Conservation (phyloP, 176 grass and related monocot species). For the Ananas comosus region DNA sequence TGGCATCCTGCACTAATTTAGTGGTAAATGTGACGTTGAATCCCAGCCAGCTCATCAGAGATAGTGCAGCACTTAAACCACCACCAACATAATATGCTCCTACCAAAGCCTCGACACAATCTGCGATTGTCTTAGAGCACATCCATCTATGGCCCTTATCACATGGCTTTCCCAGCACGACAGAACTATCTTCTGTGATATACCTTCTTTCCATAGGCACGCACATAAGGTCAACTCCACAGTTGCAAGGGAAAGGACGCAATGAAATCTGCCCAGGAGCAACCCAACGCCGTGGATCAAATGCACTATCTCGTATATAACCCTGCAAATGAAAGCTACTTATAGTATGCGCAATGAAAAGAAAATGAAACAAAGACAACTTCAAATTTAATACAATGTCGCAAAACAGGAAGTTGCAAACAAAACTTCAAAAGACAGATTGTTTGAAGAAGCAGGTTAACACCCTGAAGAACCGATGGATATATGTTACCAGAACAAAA, state of each 20-base stretch:
- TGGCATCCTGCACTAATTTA: conserved; percentile 34
- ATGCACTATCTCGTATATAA: conserved; percentile 6
- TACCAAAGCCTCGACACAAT: conserved; percentile 2
- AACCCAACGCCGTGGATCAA: conserved; percentile 1
- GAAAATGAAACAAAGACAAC: not conserved
- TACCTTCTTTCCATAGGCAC: conserved; percentile 34
- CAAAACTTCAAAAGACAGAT: not conserved
- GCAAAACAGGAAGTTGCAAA: not conserved
- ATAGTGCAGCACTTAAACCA: not conserved
- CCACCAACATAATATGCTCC: conserved; percentile 8
- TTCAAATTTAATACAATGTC: not conserved
- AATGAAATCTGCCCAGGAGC: conserved; percentile 11
- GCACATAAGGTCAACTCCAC: conserved; percentile 23
- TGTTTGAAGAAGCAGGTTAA: not conserved
- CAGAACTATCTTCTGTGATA: conserved; percentile 1
- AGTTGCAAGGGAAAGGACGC: not conserved
- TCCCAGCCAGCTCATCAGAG: conserved; percentile 8
- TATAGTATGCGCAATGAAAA: not conserved
- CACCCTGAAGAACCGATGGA: not conserved
- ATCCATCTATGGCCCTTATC: conserved; percentile 7
- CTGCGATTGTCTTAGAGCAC: conserved; percentile 8
- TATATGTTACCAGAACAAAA: not conserved
- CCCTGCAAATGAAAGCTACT: not conserved
- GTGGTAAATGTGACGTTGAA: conserved; percentile 41
- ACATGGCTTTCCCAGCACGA: conserved; percentile 1